Conservation (phyloP, 1,139 yeast species). For the Suhomyces panamericanus region DNA sequence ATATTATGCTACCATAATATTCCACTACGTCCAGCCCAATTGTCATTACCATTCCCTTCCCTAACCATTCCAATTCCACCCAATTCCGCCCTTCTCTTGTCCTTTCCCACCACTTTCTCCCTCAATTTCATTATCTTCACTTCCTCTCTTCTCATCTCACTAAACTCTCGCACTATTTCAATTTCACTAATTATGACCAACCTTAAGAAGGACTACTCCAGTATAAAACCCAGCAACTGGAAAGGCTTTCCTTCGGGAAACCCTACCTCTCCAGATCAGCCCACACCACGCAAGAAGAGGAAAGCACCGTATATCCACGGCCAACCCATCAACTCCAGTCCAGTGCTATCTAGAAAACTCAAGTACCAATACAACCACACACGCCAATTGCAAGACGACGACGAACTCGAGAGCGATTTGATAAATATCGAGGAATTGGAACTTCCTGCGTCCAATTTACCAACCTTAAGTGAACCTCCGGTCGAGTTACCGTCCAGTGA, state of each 20-base stretch:
- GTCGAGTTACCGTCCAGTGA: conserved; percentile 5
- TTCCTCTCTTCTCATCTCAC: neutral
- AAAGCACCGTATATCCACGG: conserved; percentile 8
- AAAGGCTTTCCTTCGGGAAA: conserved; percentile 4
- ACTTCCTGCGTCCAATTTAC: neutral
- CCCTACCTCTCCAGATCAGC: neutral
- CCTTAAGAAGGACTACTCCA: conserved; percentile 9
- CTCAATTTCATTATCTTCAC: too few species aligned
- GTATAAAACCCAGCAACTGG: conserved; percentile 5
- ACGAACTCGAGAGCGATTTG: conserved; percentile 15
- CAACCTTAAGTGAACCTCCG: conserved; percentile 3
- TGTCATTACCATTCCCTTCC: too few species aligned
- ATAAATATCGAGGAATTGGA: conserved; percentile 15
- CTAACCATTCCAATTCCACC: neutral
- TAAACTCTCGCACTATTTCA: neutral
- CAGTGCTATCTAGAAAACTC: conserved; percentile 1
- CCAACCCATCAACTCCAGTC: neutral
- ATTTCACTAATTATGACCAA: neutral
- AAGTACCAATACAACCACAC: conserved; percentile 2
- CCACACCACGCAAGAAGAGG: conserved; percentile 3
- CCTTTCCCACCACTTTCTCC: neutral
- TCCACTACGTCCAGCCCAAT: too few species aligned
- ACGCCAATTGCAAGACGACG: conserved; percentile 2
- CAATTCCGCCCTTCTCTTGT: neutral
- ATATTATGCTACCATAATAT: too few species aligned